Conservation (phyloP, 225 moss, liverwort and hornwort species). For the Thuidium tamariscinum region DNA sequence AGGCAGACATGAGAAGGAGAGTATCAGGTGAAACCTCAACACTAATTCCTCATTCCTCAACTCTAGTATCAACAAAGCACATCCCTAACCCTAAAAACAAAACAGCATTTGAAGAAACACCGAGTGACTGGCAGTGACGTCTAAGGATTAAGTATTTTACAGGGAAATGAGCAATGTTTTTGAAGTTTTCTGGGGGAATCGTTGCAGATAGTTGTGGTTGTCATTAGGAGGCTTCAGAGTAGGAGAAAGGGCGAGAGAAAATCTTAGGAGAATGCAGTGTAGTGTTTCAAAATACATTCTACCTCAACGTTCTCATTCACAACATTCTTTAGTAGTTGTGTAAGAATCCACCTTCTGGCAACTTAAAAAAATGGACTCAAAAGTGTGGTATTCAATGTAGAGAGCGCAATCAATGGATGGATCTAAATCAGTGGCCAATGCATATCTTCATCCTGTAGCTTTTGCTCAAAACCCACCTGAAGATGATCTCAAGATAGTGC, state of each 20-base stretch:
- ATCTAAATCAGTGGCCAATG: no score
- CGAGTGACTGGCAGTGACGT: neutral
- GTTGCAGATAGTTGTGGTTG: neutral
- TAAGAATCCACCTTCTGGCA: neutral
- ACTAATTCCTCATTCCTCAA: neutral
- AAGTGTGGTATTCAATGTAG: neutral
- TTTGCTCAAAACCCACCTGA: neutral
- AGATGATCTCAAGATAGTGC: neutral
- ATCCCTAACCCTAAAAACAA: neutral
- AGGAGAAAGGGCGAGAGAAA: neutral
- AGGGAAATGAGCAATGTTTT: neutral
- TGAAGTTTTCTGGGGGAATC: neutral
- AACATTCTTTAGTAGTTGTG: neutral
- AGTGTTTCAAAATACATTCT: neutral
- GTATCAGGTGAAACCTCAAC: neutral
- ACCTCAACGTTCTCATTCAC: neutral
- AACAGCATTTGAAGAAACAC: neutral
- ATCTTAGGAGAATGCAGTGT: neutral
- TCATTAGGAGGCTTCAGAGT: neutral
- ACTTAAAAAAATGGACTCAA: neutral
- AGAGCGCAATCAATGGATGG: neutral
- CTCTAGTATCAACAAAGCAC: neutral
- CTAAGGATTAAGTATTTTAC: neutral
- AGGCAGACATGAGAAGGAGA: conserved; percentile 12
- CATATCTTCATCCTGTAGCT: neutral